phyloP scores from a whole-genome alignment of 2,329 filamentous ascomycete species.

The Zymoseptoria ardabiliae region DNA sequence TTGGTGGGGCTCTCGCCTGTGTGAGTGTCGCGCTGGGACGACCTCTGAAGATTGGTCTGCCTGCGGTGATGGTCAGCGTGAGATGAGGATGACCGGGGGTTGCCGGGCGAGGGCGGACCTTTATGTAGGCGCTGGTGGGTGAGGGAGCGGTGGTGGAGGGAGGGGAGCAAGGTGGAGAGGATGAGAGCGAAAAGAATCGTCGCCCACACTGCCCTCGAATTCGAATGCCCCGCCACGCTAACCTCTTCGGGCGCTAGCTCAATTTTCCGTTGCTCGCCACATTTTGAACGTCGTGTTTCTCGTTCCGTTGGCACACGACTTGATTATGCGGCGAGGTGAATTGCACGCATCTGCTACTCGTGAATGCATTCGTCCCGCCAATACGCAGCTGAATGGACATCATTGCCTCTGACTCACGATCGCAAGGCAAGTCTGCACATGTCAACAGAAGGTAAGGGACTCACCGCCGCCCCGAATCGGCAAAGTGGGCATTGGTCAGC shows the following conservation, averaged over 20 bases:
- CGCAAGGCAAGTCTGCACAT: neutral
- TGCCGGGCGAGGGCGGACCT: neutral
- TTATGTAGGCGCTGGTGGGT: neutral
- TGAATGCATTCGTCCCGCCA: neutral
- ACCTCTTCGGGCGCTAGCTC: neutral
- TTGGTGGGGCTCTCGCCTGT: neutral
- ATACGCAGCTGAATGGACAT: neutral
- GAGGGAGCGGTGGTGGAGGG: neutral
- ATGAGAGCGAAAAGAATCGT: neutral
- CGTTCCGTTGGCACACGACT: neutral
- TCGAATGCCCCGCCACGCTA: neutral
- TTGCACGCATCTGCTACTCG: neutral
- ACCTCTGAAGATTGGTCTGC: conserved; percentile 21
- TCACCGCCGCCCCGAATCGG: neutral
- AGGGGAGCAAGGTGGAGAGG: neutral
- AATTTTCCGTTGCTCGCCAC: neutral
- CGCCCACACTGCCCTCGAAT: neutral
- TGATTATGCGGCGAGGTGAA: neutral
- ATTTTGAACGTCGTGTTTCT: neutral
- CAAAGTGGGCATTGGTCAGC: neutral
- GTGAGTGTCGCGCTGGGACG: conserved; percentile 17
- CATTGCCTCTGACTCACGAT: neutral
- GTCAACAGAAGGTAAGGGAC: neutral
- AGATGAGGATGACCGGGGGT: neutral
- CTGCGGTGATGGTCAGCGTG: conserved; percentile 9